Conservation (phyloP, 2,329 filamentous ascomycete species). For the Ophiosphaerella herpotricha region DNA sequence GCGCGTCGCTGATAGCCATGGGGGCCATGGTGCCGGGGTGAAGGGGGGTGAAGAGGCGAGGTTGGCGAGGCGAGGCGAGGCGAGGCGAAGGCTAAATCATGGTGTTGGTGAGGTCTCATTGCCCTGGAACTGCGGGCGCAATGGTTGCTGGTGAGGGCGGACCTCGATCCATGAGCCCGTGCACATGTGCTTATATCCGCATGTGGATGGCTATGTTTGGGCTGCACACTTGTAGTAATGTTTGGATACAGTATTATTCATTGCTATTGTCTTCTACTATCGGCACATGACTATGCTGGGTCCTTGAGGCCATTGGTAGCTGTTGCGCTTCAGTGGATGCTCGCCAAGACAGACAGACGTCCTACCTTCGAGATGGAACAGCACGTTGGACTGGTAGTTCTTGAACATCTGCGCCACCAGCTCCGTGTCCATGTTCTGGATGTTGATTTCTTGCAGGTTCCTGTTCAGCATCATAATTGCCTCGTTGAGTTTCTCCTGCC, state of each 20-base stretch:
- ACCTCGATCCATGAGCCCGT: conserved; percentile 20
- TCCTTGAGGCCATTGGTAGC: conserved; percentile 85
- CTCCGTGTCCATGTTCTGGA: conserved; percentile 98
- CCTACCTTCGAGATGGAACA: conserved; percentile 94
- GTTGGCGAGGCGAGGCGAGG: no score
- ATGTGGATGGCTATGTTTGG: neutral
- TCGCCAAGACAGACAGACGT: neutral
- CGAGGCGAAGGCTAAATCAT: conserved; percentile 28
- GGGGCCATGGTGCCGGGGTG: conserved; percentile 38
- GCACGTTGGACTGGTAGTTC: conserved; percentile 97
- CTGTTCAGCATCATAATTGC: conserved; percentile 92
- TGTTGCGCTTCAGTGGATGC: conserved; percentile 42
- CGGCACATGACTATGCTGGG: conserved; percentile 59
- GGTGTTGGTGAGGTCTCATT: conserved; percentile 15
- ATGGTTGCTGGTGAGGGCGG: conserved; percentile 22
- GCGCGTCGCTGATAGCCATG: conserved; percentile 45
- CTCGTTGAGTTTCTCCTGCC: conserved; percentile 95
- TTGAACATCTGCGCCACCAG: conserved; percentile 99
- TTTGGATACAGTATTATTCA: neutral
- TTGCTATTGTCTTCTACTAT: neutral
- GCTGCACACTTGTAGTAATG: neutral
- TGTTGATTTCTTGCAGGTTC: conserved; percentile 92
- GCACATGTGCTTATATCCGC: conserved; percentile 20
- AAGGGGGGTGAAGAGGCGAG: neutral
- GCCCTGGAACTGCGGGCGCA: conserved; percentile 19